phyloP scores from a whole-genome alignment of 2,329 filamentous ascomycete genomes.

The Trichoderma brevicompactum region DNA sequence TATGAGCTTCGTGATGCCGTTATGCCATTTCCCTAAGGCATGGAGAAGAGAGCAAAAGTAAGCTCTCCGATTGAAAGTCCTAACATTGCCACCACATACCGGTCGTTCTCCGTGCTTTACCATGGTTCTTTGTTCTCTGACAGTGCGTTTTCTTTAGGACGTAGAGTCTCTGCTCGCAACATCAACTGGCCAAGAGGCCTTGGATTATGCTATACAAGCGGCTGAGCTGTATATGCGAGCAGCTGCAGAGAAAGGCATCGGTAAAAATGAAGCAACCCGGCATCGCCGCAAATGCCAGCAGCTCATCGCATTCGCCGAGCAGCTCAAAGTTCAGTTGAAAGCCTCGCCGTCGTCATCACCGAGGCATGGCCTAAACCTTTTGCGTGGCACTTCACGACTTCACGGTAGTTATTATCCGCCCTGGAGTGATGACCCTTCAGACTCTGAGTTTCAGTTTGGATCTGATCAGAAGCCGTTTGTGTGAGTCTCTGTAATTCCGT shows the following conservation, averaged over 20 bases:
- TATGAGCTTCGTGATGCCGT: constrained; percentile 22
- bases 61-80: constrained; percentile 22
- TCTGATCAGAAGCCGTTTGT: constrained; percentile 61
- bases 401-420: constrained; percentile 84
- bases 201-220: constrained; percentile 75
- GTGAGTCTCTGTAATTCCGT: constrained; percentile 51
- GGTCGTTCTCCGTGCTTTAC: neutral
- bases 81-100: neutral
- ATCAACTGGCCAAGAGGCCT: constrained; percentile 58
- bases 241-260: constrained; percentile 66
- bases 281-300: constrained; percentile 71
- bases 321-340: constrained; percentile 62
- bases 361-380: constrained; percentile 48
- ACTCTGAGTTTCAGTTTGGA: constrained; percentile 63
- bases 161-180: constrained; percentile 45
- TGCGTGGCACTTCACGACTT: constrained; percentile 76
- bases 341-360: neutral
- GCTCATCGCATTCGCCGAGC: constrained; percentile 73
- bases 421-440: constrained; percentile 70
- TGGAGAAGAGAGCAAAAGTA: constrained; percentile 48
- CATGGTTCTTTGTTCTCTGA: constrained; percentile 5
- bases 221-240: constrained; percentile 78
- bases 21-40: constrained; percentile 33
- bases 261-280: constrained; percentile 65
- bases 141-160: constrained; percentile 37